These are phyloP conservation scores for Nemophila menziesii DNA, from an alignment of 257 asterid genomes.

Conservation along the genomic window DNA sequence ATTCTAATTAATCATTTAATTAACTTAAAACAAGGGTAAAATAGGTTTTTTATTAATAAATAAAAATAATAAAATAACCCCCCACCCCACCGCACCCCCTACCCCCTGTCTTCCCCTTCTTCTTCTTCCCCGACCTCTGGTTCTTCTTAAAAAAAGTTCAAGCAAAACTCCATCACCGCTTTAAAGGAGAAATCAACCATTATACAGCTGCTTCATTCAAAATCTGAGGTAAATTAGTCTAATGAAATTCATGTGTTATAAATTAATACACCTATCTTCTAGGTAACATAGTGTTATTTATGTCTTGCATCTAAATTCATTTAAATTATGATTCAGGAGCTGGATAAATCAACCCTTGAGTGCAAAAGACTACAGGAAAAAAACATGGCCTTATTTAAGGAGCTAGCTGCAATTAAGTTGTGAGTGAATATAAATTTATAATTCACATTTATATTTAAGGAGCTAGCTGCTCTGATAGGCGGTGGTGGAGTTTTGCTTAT, in stretches of 20 bases:
- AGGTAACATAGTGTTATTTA: conserved; percentile 2
- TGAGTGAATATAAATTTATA: conserved; percentile 22
- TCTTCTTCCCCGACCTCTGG: too few species aligned
- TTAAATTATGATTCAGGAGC: conserved; percentile 42
- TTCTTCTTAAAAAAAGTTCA: too few species aligned
- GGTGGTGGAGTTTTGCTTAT: too few species aligned
- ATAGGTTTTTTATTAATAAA: too few species aligned
- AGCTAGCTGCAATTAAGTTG: conserved; percentile 88
- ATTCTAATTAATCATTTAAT: too few species aligned
- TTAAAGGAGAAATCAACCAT: conserved; percentile 28
- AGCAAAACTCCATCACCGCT: too few species aligned
- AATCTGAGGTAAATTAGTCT: conserved; percentile 53
- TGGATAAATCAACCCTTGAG: conserved; percentile 47
- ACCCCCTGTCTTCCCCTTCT: too few species aligned
- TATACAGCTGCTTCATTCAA: conserved; percentile 46
- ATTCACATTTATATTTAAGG: neutral
- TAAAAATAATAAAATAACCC: too few species aligned
- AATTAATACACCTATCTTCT: neutral
- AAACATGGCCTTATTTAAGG: conserved; percentile 78
- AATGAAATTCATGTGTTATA: too few species aligned
- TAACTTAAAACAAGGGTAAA: too few species aligned
- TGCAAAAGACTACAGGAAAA: conserved; percentile 51
- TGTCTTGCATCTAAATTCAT: conserved; percentile 1
- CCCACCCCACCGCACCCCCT: too few species aligned
- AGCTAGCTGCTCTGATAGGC: too few species aligned